Conservation (phyloP, 257 asterid species). For the Capsicum pubescens region DNA sequence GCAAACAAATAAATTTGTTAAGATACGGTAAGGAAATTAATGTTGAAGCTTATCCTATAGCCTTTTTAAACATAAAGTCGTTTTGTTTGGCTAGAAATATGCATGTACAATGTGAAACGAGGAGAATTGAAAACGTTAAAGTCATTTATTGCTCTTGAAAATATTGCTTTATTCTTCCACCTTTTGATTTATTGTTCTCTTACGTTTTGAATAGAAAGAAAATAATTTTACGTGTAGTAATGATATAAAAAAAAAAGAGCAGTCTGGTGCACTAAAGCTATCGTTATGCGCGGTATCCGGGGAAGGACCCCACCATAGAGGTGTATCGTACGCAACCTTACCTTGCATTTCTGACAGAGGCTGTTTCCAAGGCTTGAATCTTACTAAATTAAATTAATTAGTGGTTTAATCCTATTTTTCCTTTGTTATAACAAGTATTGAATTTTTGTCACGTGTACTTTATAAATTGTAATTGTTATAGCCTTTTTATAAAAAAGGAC, state of each 20-base stretch:
- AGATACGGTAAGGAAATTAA: constrained; percentile 15
- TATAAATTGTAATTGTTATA: neutral
- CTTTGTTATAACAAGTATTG: neutral
- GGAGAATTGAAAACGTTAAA: constrained; percentile 17
- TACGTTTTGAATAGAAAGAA: too few species aligned
- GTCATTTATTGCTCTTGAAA: neutral
- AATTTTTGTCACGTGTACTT: neutral
- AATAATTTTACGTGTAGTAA: too few species aligned
- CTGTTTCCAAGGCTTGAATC: too few species aligned
- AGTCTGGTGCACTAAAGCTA: too few species aligned
- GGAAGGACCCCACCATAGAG: too few species aligned
- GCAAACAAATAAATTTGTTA: constrained; percentile 23
- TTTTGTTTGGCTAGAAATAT: neutral
- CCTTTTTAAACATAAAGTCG: neutral
- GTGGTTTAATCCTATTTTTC: neutral
- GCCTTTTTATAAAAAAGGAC: neutral
- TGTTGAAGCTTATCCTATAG: constrained; percentile 14
- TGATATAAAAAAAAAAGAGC: too few species aligned
- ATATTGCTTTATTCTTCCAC: neutral
- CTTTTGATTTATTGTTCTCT: too few species aligned
- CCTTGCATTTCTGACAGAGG: too few species aligned
- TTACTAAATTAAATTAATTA: neutral
- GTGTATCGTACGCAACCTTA: too few species aligned
- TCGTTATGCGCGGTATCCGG: too few species aligned
- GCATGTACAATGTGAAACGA: constrained; percentile 3